These are phyloP conservation scores for Penicillium pancosmium DNA, from an alignment of 495 filamentous ascomycete genomes.

Conservation along the genomic window DNA sequence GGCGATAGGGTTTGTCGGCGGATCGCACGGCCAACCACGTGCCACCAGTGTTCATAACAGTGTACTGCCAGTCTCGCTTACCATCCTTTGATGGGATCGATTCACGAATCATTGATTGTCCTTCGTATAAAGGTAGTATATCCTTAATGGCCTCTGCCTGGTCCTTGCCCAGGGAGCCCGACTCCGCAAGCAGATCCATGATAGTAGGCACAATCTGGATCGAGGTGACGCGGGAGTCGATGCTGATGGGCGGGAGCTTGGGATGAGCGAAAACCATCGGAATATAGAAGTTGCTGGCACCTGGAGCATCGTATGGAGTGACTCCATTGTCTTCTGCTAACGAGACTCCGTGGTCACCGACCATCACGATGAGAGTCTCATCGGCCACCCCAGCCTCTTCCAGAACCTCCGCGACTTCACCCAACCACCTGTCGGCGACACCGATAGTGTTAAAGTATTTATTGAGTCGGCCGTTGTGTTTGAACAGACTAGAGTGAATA, in stretches of 20 bases:
- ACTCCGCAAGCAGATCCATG: slow-evolving; percentile 41
- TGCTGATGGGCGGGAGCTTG: slow-evolving; percentile 36
- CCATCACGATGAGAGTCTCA: slow-evolving; percentile 45
- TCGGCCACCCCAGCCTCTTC: slow-evolving; percentile 43
- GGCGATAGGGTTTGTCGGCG: slow-evolving; percentile 33
- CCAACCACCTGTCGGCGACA: slow-evolving; percentile 41
- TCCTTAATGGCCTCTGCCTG: slow-evolving; percentile 30
- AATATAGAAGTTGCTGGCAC: slow-evolving; percentile 42
- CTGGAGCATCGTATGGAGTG: slow-evolving; percentile 44
- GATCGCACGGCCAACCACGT: slow-evolving; percentile 37
- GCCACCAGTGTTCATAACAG: slow-evolving; percentile 46
- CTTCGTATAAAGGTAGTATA: slow-evolving; percentile 47
- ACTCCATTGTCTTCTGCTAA: slow-evolving; percentile 32
- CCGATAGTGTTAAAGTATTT: slow-evolving; percentile 45
- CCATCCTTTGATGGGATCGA: slow-evolving; percentile 23
- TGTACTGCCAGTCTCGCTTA: slow-evolving; percentile 42
- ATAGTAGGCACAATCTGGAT: slow-evolving; percentile 46
- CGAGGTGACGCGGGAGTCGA: slow-evolving; percentile 37
- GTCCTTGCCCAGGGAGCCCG: slow-evolving; percentile 33
- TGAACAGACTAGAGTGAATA: slow-evolving; percentile 26
- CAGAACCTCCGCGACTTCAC: slow-evolving; percentile 35
- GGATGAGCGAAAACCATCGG: slow-evolving; percentile 46
- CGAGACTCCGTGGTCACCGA: slow-evolving; percentile 49
- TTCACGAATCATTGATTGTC: slow-evolving; percentile 45
- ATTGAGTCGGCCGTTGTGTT: slow-evolving; percentile 27